Base-by-base conservation (phyloP, 2,329 filamentous ascomycete species). In the Talaromyces piceae region DNA sequence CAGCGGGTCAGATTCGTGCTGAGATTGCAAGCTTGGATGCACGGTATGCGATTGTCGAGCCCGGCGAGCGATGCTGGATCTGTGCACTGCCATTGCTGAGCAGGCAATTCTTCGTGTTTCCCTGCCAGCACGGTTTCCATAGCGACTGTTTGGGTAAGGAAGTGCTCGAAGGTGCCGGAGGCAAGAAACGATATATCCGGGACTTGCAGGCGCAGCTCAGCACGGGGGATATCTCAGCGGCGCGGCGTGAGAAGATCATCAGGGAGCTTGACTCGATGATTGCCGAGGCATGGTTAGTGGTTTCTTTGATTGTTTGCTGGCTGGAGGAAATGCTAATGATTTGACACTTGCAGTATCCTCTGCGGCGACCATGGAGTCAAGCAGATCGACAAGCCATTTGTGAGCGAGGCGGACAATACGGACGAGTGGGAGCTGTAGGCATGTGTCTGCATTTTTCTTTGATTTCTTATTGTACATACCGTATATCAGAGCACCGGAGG, bases 101-200 rank as follows among this genome's bases (percentile, higher is more conserved):
- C 63, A 75, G 91, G 49, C 91, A 96, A 62, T 98, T 98, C 71
- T 98, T 97, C 60, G 93, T 98, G 16, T 98, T 98, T 59, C 93
- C 93, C 0, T 98, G 93, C 68, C 93, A 98, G 73, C 93, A 98
- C 70, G 88, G 91, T 3, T 98, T 98, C 64, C 93, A 98, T 68
- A 91, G 88, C 39, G 93, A 98, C 66, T 98, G 93, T 67, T 72
- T 98, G 45, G 91, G 89, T 0, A 84, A 82, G 61, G 87, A 86
- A 63, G 89, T 97, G 1, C 78, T 96, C 49, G 87, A 91, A 67
- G 84, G 89, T 57, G 84, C 86, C 1, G 88, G 89, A 0, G 85
- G 82, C 16, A 88, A 86, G 69, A 83, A 85, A 13, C 84, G 84
- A 66, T 78, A 87, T 58, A 96, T 98, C 59, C 81, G 82, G 54